phyloP scores from a whole-genome alignment of 441 rosid genomes.

The Erysimum cheiri region DNA sequence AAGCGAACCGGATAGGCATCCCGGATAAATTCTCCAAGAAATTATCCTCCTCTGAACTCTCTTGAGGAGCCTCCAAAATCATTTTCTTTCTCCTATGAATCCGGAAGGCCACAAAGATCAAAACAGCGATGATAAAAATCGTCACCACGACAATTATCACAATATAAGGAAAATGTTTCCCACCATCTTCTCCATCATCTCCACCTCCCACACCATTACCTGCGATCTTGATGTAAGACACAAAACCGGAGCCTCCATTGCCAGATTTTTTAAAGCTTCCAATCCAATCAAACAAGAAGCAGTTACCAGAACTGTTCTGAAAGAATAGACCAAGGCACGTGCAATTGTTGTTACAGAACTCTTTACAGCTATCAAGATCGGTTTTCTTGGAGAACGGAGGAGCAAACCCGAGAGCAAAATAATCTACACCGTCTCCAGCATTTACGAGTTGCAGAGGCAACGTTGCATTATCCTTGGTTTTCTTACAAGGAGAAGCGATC shows the following conservation, averaged over 20 bases:
- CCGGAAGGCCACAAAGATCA: constrained; percentile 56
- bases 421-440: constrained; percentile 61
- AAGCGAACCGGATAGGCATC: constrained; percentile 81
- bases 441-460: constrained; percentile 54
- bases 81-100: constrained; percentile 52
- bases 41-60: constrained; percentile 76
- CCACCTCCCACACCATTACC: constrained; percentile 36
- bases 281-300: constrained; percentile 74
- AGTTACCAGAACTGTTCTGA: constrained; percentile 70
- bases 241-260: constrained; percentile 45
- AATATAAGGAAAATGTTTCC: constrained; percentile 54
- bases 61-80: constrained; percentile 48
- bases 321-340: constrained; percentile 81
- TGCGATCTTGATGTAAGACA: constrained; percentile 65
- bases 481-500: constrained; percentile 60
- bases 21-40: constrained; percentile 76
- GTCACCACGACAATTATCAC: constrained; percentile 63
- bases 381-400: constrained; percentile 59
- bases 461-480: constrained; percentile 26
- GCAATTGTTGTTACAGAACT: constrained; percentile 70
- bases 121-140: constrained; percentile 52
- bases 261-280: constrained; percentile 67
- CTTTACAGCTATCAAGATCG: constrained; percentile 68
- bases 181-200: constrained; percentile 43
- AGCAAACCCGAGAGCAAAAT: constrained; percentile 69